phyloP scores from a whole-genome alignment of 257 asterid species.

The Solanum habrochaites region DNA sequence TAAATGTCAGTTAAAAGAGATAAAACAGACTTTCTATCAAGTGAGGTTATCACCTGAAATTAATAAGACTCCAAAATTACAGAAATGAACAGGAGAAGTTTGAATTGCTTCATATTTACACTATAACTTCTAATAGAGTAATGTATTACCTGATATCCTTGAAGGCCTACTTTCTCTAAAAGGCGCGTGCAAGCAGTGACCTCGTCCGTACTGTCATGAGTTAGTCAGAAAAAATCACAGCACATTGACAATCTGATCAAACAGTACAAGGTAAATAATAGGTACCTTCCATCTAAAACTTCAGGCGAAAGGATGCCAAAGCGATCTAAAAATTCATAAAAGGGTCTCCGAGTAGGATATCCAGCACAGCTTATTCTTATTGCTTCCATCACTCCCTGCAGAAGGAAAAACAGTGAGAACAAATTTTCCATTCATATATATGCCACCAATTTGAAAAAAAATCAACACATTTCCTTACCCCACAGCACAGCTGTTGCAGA shows the following conservation, averaged over 20 bases:
- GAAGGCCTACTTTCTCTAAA: conserved; percentile 32
- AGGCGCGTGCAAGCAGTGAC: conserved; percentile 31
- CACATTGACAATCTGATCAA: neutral
- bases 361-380: conserved; percentile 99
- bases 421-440: neutral
- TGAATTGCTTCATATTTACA: neutral
- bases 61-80: neutral
- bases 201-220: conserved; percentile 31
- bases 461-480: conserved; percentile 45
- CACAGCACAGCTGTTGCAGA: conserved; percentile 96
- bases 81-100: neutral
- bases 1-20: neutral
- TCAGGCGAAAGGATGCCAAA: conserved; percentile 91
- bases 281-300: conserved; percentile 72
- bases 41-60: neutral
- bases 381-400: conserved; percentile 99
- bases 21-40: neutral
- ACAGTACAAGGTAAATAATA: neutral
- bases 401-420: neutral
- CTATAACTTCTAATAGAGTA: neutral
- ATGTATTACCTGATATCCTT: conserved; percentile 42
- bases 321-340: conserved; percentile 78
- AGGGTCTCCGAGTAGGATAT: conserved; percentile 86
- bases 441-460: neutral
- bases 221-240: neutral